A percentile compares a stretch with the other conserved stretches of the same genome.
These are phyloP conservation scores for Sphaceloma murrayae DNA, from an alignment of 2,329 filamentous ascomycete genomes.

Conservation along the genomic window DNA sequence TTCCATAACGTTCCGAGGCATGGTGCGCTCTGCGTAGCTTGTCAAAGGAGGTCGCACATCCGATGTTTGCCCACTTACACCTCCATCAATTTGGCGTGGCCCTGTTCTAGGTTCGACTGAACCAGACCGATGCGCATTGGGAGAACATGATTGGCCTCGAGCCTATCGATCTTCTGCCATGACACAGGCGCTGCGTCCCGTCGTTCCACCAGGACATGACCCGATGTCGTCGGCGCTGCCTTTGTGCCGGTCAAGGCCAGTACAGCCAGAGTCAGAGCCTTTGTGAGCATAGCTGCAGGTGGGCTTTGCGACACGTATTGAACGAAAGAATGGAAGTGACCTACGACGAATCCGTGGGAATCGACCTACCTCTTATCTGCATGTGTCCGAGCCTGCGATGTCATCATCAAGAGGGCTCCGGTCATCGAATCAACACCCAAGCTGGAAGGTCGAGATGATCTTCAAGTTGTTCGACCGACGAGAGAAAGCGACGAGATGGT, in stretches of 20 bases:
- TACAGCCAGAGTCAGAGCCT: neutral
- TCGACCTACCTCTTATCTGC: conserved; percentile 9
- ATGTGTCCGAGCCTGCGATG: neutral
- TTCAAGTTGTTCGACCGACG: neutral
- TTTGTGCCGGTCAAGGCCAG: neutral
- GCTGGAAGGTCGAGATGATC: neutral
- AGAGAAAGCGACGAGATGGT: conserved; percentile 1
- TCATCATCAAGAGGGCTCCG: neutral
- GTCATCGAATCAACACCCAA: conserved; percentile 1
- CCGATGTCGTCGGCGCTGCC: conserved; percentile 14
- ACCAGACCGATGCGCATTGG: conserved; percentile 40
- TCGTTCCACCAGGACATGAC: conserved; percentile 38
- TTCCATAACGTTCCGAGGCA: conserved; percentile 28
- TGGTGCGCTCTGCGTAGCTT: conserved; percentile 24
- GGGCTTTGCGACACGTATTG: neutral
- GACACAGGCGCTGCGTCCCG: conserved; percentile 24
- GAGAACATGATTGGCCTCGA: conserved; percentile 32
- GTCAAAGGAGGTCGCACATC: neutral
- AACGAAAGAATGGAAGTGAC: neutral
- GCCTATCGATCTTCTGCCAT: conserved; percentile 33
- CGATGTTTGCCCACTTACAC: conserved; percentile 19
- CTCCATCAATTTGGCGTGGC: conserved; percentile 28
- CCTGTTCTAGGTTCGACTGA: conserved; percentile 38
- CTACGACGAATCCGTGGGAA: neutral
- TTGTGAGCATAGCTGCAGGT: conserved; percentile 1